These are phyloP conservation scores for Tolypocladium paradoxum DNA, from an alignment of 2,329 filamentous ascomycete species.

Conservation along the genomic window DNA sequence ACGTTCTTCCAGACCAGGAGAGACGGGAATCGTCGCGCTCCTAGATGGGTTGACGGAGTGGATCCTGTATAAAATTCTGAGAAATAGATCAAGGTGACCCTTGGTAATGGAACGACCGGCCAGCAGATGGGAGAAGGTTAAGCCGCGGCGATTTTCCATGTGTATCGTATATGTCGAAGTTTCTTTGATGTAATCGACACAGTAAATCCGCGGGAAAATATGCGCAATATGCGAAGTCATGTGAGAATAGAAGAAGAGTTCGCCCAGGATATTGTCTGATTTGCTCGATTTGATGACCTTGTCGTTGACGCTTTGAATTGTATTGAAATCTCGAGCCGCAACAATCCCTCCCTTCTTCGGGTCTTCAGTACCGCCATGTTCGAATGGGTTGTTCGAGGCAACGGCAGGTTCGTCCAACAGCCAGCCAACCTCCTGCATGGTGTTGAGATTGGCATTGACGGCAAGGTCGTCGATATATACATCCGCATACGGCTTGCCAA, in stretches of 20 bases:
- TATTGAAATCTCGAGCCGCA: slow-evolving; percentile 18
- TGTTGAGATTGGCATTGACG: background rate
- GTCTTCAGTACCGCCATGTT: slow-evolving; percentile 5
- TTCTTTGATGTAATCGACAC: slow-evolving; percentile 14
- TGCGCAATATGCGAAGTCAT: slow-evolving; percentile 11
- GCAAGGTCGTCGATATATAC: slow-evolving; percentile 17
- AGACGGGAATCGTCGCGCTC: background rate
- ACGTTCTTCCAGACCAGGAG: background rate
- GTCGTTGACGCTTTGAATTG: slow-evolving; percentile 16
- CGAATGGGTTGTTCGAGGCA: slow-evolving; percentile 4
- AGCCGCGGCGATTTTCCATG: slow-evolving; percentile 17
- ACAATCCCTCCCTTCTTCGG: slow-evolving; percentile 17
- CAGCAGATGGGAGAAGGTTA: slow-evolving; percentile 16
- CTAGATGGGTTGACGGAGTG: background rate
- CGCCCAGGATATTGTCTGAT: slow-evolving; percentile 18
- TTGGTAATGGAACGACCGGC: slow-evolving; percentile 17
- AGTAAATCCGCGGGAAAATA: slow-evolving; percentile 13
- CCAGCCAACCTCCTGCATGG: slow-evolving; percentile 12
- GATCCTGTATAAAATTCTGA: slow-evolving; percentile 12
- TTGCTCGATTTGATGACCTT: slow-evolving; percentile 19
- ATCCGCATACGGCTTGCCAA: slow-evolving; percentile 18
- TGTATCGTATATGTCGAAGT: slow-evolving; percentile 15
- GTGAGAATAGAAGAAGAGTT: slow-evolving; percentile 21
- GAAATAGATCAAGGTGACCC: slow-evolving; percentile 13
- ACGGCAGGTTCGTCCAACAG: slow-evolving; percentile 12